Base-by-base conservation (phyloP, 2,329 filamentous ascomycete genomes). In the Epichloe gansuensis region DNA sequence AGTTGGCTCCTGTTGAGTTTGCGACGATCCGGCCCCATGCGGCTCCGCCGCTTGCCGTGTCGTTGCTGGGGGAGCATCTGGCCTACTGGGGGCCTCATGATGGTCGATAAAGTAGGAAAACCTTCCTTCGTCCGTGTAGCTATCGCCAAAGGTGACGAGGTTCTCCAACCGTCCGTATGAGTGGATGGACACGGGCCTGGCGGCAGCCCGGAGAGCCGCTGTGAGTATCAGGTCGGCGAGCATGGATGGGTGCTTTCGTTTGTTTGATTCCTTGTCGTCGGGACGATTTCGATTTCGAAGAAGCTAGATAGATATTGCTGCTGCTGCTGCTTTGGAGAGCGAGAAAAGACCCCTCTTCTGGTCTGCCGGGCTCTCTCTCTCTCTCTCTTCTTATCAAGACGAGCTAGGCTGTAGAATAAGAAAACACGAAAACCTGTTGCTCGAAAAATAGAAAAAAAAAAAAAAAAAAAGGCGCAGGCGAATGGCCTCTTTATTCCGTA, bases 51-150 rank as follows among this genome's bases (percentile, higher is more conserved):
- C 76, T 77, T 1, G 82, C 70, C 0, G 85, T 84, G 12, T 64
- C 61, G 55, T 76, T 76, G 55, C 68, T 73, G 58, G 65, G 60
- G 3, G 71, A 76, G 71, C 21, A 72, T 61, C 13, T 64, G 60
- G 8, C 85, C 86, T 0, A 80, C 67, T 0, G 86, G 84, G 86
- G 86, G 79, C 72, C 5, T 71, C 67, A 43, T 79, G 80, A 59
- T 80, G 72, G 58, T 85, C 71, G 53, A 71, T 67, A 61, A 90
- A 85, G 62, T 87, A 89, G 9, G 62, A 61, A 9, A 87, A 64
- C 9, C 86, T 78, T 12, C 76, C 80, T 60, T 89, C 83, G 62
- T 91, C 87, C 0, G 85, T 88, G 62, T 85, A 90, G 66, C 83
- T 88, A 65, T 89, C 84, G 12, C 86, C 85, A 62, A 90, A 89